A percentile compares a stretch with the other conserved stretches of the same genome.
Conservation (phyloP, 495 filamentous ascomycete species). For the Gamarada debralockiae region DNA sequence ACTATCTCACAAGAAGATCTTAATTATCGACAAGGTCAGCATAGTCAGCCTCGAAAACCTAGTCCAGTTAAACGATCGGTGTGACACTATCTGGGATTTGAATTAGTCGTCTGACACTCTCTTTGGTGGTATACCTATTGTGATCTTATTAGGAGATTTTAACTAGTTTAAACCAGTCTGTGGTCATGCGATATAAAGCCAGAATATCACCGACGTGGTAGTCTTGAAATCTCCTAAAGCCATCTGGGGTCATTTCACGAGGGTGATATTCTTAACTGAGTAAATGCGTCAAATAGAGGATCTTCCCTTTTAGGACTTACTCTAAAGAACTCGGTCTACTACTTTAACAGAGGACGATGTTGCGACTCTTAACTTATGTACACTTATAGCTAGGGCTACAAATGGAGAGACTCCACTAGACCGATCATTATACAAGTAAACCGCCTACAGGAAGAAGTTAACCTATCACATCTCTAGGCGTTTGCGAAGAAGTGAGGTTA, state of each 20-base stretch:
- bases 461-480: background rate
- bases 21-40: too few relatives aligned
- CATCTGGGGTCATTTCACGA: background rate
- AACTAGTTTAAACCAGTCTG: too few relatives aligned
- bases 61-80: too few relatives aligned
- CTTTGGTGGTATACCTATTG: too few relatives aligned
- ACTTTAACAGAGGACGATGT: background rate
- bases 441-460: background rate
- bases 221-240: background rate
- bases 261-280: background rate
- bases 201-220: background rate
- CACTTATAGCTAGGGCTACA: background rate
- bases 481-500: background rate
- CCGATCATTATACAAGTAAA: background rate
- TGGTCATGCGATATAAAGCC: background rate
- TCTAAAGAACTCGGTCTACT: background rate
- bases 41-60: too few relatives aligned
- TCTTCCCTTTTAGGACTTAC: background rate
- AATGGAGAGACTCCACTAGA: background rate
- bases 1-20: too few relatives aligned
- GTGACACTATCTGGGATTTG: too few relatives aligned
- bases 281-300: background rate
- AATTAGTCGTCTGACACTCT: too few relatives aligned
- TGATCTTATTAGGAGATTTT: too few relatives aligned
- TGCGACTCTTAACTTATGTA: background rate